Conservation (phyloP, 768 basidiomycete species). For the Ramaria sp. region DNA sequence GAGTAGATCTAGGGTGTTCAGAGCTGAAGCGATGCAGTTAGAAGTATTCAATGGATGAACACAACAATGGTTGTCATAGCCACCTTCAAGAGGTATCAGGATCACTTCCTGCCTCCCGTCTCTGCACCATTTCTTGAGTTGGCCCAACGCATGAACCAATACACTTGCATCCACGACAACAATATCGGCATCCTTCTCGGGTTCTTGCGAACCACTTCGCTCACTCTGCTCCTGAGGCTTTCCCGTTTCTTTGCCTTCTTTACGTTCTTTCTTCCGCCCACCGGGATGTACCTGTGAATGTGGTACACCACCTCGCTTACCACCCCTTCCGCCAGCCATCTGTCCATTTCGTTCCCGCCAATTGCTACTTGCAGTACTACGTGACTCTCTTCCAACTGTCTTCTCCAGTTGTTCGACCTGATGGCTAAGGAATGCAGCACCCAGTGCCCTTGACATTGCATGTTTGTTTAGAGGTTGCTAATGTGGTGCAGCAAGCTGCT, state of each 20-base stretch:
- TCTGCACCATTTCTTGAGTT: constrained; percentile 75
- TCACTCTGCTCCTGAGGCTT: neutral
- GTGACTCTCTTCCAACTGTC: constrained; percentile 29
- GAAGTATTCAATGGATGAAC: neutral
- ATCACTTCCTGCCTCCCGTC: constrained; percentile 69
- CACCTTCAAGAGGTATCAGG: constrained; percentile 84
- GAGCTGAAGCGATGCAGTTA: constrained; percentile 34
- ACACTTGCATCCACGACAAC: constrained; percentile 77
- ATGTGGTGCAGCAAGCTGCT: neutral
- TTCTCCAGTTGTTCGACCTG: constrained; percentile 85
- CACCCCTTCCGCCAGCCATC: constrained; percentile 8
- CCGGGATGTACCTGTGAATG: neutral
- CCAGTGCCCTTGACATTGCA: constrained; percentile 79
- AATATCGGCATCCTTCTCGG: constrained; percentile 56
- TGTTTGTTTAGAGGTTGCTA: constrained; percentile 35
- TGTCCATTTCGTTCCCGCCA: constrained; percentile 5
- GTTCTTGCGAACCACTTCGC: constrained; percentile 15
- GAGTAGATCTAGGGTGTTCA: constrained; percentile 84
- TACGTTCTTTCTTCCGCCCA: constrained; percentile 6
- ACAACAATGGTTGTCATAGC: constrained; percentile 15
- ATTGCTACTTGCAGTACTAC: constrained; percentile 1
- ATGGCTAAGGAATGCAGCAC: constrained; percentile 78
- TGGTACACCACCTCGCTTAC: constrained; percentile 9
- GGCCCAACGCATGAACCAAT: constrained; percentile 62
- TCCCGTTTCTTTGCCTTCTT: neutral